Percentiles rank a stretch among this genome's conserved stretches.
Evolutionary conservation across 75 land plant genomes (phyloP).

Genomic region (Pseudotsuga menziesii): DNA sequence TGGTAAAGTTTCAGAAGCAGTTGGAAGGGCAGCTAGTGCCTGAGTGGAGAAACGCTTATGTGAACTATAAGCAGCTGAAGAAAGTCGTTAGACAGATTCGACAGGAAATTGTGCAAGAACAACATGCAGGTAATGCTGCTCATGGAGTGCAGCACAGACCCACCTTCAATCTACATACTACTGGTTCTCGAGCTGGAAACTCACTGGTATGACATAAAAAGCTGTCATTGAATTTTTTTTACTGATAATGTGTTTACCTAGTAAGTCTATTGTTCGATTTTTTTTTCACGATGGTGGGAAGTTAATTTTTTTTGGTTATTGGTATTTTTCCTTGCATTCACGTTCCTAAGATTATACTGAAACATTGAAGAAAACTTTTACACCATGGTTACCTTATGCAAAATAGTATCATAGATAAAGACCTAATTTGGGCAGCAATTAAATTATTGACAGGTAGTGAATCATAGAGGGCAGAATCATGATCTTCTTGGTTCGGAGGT

Average conservation of each 20-base stretch:
- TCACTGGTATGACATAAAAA: not conserved
- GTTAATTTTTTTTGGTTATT: too few relatives aligned
- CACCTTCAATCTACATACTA: not conserved
- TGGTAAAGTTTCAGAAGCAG: conserved; percentile 38
- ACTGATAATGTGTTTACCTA: not conserved
- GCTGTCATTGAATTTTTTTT: not conserved
- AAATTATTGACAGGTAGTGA: too few relatives aligned
- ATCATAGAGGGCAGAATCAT: too few relatives aligned
- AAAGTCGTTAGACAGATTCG: conserved; percentile 15
- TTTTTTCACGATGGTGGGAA: too few relatives aligned
- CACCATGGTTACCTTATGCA: too few relatives aligned
- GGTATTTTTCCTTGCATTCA: too few relatives aligned
- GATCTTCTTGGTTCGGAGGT: not conserved
- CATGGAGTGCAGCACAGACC: not conserved
- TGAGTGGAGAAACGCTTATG: conserved; percentile 30
- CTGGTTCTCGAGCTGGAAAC: not conserved
- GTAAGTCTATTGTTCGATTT: not conserved
- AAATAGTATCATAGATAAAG: too few relatives aligned
- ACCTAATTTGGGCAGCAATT: too few relatives aligned
- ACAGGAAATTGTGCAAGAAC: not conserved
- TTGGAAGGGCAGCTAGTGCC: conserved; percentile 25
- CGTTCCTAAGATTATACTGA: too few relatives aligned
- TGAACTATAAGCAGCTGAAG: conserved; percentile 33
- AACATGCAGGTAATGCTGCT: not conserved
- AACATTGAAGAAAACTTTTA: too few relatives aligned